These are phyloP conservation scores for Volvariella volvacea DNA, from an alignment of 1,284 basidiomycete genomes.

Conservation along the genomic window DNA sequence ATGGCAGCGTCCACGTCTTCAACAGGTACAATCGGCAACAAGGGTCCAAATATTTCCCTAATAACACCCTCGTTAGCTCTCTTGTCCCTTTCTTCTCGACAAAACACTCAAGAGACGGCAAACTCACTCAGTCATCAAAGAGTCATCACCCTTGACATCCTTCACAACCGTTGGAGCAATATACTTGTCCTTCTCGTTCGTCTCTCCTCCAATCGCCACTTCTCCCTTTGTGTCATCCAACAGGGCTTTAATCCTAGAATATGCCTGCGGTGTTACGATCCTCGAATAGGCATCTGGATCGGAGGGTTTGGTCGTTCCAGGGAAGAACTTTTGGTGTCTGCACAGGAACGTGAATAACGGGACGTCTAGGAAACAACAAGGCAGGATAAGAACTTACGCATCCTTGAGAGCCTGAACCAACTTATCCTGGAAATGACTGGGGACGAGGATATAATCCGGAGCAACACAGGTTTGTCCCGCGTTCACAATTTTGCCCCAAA, in stretches of 20 bases:
- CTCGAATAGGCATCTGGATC: conserved; percentile 18
- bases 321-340: conserved; percentile 40
- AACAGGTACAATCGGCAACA: conserved; percentile 76
- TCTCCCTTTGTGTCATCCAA: conserved; percentile 67
- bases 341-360: neutral
- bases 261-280: conserved; percentile 29
- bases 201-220: conserved; percentile 65
- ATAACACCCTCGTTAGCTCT: neutral
- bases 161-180: conserved; percentile 67
- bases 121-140: conserved; percentile 71
- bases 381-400: conserved; percentile 33
- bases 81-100: neutral
- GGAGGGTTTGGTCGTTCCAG: conserved; percentile 35
- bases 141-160: conserved; percentile 58
- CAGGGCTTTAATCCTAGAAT: conserved; percentile 55
- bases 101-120: too few species aligned
- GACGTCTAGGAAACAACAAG: conserved; percentile 1
- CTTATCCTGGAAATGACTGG: conserved; percentile 52
- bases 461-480: conserved; percentile 69
- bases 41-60: conserved; percentile 71
- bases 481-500: conserved; percentile 80
- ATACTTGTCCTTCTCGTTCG: conserved; percentile 50
- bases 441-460: conserved; percentile 81
- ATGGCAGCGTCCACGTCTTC: conserved; percentile 69
- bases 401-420: conserved; percentile 58